phyloP scores from a whole-genome alignment of 768 basidiomycete species.

The Naganishia vishniacii region DNA sequence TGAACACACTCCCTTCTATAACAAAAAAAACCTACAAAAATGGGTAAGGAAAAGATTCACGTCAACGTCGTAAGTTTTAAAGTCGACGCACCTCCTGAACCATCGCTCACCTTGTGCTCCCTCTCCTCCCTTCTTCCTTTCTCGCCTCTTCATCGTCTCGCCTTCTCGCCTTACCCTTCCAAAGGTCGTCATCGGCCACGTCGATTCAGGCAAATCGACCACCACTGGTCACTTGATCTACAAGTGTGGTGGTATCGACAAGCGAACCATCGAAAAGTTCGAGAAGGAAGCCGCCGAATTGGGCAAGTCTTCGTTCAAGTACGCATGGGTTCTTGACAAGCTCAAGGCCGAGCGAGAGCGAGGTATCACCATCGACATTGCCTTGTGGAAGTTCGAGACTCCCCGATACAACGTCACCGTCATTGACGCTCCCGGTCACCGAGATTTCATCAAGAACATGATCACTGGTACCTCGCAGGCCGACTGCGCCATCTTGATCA shows the following conservation, averaged over 20 bases:
- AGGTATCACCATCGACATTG: constrained; percentile 99
- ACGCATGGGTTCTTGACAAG: constrained; percentile 98
- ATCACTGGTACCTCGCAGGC: constrained; percentile 99
- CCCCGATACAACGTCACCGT: constrained; percentile 85
- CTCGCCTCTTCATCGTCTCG: no score
- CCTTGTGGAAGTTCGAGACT: constrained; percentile 99
- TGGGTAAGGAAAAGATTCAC: constrained; percentile 88
- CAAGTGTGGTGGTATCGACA: constrained; percentile 99
- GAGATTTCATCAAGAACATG: constrained; percentile 99
- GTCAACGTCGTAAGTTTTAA: no score
- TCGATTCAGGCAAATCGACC: constrained; percentile 79
- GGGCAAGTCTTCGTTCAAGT: constrained; percentile 98
- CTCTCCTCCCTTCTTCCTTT: no score
- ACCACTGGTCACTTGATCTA: constrained; percentile 99
- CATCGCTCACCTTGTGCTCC: no score
- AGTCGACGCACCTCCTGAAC: no score
- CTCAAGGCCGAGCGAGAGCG: constrained; percentile 99
- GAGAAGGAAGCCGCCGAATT: constrained; percentile 99
- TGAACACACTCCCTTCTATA: constrained; percentile 16
- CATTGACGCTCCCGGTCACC: constrained; percentile 92
- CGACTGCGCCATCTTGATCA: constrained; percentile 99
- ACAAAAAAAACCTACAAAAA: constrained; percentile 3
- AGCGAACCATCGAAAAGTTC: constrained; percentile 70
- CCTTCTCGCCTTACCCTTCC: no score
- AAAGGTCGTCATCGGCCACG: constrained; percentile 24